Conservation (phyloP, 2,329 filamentous ascomycete species). For the Acephala macrosclerotiorum region DNA sequence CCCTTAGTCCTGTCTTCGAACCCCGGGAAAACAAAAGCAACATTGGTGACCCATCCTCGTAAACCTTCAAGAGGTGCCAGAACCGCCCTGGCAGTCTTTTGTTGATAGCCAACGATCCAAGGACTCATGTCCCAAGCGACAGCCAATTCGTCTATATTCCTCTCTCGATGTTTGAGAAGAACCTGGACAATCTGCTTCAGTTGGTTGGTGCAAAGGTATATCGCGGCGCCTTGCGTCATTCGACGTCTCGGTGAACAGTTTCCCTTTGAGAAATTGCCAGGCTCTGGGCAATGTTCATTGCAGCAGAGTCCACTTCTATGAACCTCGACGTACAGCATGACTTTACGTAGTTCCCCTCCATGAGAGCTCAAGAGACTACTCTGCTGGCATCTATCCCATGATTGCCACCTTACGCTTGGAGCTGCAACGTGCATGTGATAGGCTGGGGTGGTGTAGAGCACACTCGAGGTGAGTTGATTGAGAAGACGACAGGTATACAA, state of each 20-base stretch:
- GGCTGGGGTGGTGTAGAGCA: neutral
- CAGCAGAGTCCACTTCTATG: neutral
- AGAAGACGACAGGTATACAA: constrained; percentile 1
- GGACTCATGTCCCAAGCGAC: neutral
- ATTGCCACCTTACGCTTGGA: neutral
- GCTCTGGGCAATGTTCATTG: neutral
- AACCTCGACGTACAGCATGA: neutral
- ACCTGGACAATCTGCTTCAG: neutral
- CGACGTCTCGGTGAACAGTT: neutral
- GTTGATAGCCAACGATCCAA: neutral
- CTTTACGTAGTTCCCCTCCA: constrained; percentile 6
- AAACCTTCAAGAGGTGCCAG: neutral
- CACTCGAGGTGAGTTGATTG: neutral
- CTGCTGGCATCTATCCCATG: neutral
- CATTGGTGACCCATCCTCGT: neutral
- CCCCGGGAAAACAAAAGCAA: neutral
- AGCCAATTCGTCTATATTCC: neutral
- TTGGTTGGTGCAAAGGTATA: neutral
- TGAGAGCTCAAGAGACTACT: neutral
- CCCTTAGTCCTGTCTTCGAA: neutral
- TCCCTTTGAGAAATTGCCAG: neutral
- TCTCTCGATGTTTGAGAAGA: neutral
- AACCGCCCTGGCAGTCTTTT: neutral
- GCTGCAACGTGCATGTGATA: neutral
- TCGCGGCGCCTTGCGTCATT: neutral